Evolutionary conservation across 192 early-diverging fungal species (phyloP).

Genomic region (Linnemannia zychae): DNA sequence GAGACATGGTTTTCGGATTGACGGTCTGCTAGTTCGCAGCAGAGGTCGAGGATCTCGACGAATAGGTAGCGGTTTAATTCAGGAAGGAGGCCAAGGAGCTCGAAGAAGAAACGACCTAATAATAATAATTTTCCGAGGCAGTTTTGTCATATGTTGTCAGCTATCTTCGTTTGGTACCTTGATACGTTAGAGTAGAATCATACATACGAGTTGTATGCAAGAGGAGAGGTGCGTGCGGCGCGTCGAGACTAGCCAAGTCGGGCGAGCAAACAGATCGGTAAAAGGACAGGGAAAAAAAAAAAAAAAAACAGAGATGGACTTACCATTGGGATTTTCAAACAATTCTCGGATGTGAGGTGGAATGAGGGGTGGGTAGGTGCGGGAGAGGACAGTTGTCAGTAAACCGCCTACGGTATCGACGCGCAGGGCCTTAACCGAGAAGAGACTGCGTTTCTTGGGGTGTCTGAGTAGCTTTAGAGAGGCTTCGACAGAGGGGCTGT

Average conservation of each 20-base stretch:
- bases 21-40: slow-evolving; percentile 42
- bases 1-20: slow-evolving; percentile 30
- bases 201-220: not conserved
- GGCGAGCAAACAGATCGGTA: not conserved
- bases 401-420: slow-evolving; percentile 48
- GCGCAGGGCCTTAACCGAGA: slow-evolving; percentile 47
- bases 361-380: slow-evolving; percentile 45
- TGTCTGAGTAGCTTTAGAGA: slow-evolving; percentile 8
- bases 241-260: not conserved
- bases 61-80: slow-evolving; percentile 51
- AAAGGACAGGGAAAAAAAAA: not conserved
- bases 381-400: slow-evolving; percentile 37
- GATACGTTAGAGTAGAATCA: not conserved
- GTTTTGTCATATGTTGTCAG: not conserved
- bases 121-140: not conserved
- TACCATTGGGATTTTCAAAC: slow-evolving; percentile 53
- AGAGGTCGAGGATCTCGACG: slow-evolving; percentile 51
- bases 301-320: not conserved
- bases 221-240: not conserved
- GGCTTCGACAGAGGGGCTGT: slow-evolving; percentile 43
- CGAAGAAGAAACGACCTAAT: slow-evolving; percentile 48
- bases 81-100: slow-evolving; percentile 33
- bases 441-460: slow-evolving; percentile 22
- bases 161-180: not conserved
- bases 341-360: slow-evolving; percentile 27